These are phyloP conservation scores for Helotiales sp. DNA, from an alignment of 2,329 filamentous ascomycete species.

Conservation along the genomic window DNA sequence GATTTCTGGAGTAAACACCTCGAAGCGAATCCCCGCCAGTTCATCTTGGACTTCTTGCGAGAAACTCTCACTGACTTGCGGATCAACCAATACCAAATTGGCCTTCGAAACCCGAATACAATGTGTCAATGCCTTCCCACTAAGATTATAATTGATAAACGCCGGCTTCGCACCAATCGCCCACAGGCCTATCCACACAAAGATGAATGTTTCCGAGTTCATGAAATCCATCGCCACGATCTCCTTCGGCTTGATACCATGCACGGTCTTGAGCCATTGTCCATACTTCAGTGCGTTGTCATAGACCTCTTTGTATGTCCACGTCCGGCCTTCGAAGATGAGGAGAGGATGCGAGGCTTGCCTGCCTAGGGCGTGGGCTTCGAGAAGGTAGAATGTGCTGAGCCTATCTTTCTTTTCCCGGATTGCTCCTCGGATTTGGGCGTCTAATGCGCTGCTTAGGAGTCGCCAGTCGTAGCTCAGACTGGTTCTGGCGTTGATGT, in stretches of 20 bases:
- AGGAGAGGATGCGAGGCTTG: slow-evolving; percentile 63
- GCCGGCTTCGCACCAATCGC: slow-evolving; percentile 81
- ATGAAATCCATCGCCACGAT: slow-evolving; percentile 82
- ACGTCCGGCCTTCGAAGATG: slow-evolving; percentile 69
- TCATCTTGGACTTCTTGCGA: slow-evolving; percentile 60
- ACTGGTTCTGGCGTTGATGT: slow-evolving; percentile 74
- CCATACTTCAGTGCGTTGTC: slow-evolving; percentile 73
- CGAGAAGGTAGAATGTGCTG: slow-evolving; percentile 77
- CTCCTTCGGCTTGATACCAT: slow-evolving; percentile 70
- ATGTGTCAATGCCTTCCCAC: slow-evolving; percentile 72
- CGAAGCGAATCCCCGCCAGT: slow-evolving; percentile 58
- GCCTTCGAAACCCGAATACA: slow-evolving; percentile 73
- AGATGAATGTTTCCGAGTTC: slow-evolving; percentile 79
- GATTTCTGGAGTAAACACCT: slow-evolving; percentile 64
- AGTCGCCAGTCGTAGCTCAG: slow-evolving; percentile 69
- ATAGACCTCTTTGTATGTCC: slow-evolving; percentile 80
- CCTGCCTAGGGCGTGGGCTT: slow-evolving; percentile 63
- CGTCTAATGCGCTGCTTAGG: slow-evolving; percentile 58
- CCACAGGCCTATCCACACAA: slow-evolving; percentile 79
- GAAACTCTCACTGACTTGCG: slow-evolving; percentile 58
- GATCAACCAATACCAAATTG: slow-evolving; percentile 72
- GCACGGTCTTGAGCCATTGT: slow-evolving; percentile 70
- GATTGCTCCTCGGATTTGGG: slow-evolving; percentile 49
- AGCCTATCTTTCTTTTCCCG: slow-evolving; percentile 63
- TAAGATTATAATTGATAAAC: slow-evolving; percentile 87